Evolutionary conservation across 1,139 yeast species (phyloP), one percentile per base, ranked within the genome.

Genomic region (Diutina sp.): DNA sequence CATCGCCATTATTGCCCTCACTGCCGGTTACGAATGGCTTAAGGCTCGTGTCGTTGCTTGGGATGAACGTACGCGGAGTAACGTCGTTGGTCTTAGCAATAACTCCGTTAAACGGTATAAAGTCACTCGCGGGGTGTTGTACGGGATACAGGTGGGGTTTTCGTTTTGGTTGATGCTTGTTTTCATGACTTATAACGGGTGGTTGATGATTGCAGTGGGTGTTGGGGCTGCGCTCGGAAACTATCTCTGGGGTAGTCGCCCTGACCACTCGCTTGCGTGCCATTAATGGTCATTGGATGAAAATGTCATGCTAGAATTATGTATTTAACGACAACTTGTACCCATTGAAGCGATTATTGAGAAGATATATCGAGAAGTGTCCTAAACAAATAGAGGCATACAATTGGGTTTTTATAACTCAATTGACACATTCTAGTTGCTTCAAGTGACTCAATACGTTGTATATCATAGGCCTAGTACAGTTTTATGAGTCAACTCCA

Each of bases 101-200:
- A n/a, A 2, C 3, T 16, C 35, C 12, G 44, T 32, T 4, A 14
- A 30, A 9, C n/a, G 32, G 44, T 50, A 50, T 28, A n/a, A 18
- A 18, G 8, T 50, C 14, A 50, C 41, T 60, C 69, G 70, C 63
- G 67, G 85, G 46, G 55, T 75, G 28, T 65, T 81, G 46, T 88
- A 89, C 65, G 95, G 87, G 1, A 60, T 81, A 16, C 91, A 86
- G 65, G 91, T 88, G 14, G 87, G 87, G 5, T 87, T 84, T 66
- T 85, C 95, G 2, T 86, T 87, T 64, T 72, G 85, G 74, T 70
- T 87, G 62, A 87, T 87, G 95, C 76, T 86, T 63, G 80, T 87
- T 0, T 87, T 87, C 64, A 87, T 87, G 95, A 86, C 91, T 4
- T 87, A 85, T 66, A 87, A 87, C 66, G 90, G 93, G 5, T 87